Base-by-base conservation (phyloP, 2,329 filamentous ascomycete species). In the Claviceps cyperi region DNA sequence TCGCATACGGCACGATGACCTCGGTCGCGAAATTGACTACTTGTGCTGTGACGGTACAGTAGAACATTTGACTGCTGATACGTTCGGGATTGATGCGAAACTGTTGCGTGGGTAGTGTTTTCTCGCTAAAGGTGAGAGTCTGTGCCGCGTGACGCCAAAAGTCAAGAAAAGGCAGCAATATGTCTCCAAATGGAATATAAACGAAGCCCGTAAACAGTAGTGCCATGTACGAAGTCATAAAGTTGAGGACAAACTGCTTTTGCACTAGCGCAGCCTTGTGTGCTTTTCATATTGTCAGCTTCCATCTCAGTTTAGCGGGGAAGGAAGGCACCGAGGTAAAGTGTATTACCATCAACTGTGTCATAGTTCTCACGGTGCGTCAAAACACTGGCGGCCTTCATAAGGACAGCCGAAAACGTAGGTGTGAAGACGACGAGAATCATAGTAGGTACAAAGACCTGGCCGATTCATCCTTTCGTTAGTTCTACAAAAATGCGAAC, bases 171-270 rank as follows among this genome's bases (percentile, higher is more conserved):
- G 92, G 91, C 0, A 92, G 80, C 11, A 98, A 78, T 44, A 88
- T 67, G 52, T 81, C 80, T 14, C 87, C 91, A 59, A 97, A 97
- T 0, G 91, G 91, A 19, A 95, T 86, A 60, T 96, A 97, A 54
- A 96, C 81, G 58, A 96, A 97, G 0, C 90, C 87, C 0, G 90
- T 96, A 17, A 97, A 76, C 61, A 94, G 83, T n/a, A 94, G 83
- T 1, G 88, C 86, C 48, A 94, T 80, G 64, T 96, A 97, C 0
- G 90, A 94, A 5, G 89, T 94, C 67, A 97, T 91, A 67, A 96
- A 95, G 70, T 96, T 94, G 60, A 97, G 78, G 14, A 97, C 81
- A 60, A 98, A 97, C 36, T 94, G 84, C 71, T 98, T 98, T 52
- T 86, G 82, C 0, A 92, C 87, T 62, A 95, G 78, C 1, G 90